Evolutionary conservation across 192 early-diverging fungal species (phyloP), one percentile per base, ranked within the genome.

Genomic region (Coemansia sp.): DNA sequence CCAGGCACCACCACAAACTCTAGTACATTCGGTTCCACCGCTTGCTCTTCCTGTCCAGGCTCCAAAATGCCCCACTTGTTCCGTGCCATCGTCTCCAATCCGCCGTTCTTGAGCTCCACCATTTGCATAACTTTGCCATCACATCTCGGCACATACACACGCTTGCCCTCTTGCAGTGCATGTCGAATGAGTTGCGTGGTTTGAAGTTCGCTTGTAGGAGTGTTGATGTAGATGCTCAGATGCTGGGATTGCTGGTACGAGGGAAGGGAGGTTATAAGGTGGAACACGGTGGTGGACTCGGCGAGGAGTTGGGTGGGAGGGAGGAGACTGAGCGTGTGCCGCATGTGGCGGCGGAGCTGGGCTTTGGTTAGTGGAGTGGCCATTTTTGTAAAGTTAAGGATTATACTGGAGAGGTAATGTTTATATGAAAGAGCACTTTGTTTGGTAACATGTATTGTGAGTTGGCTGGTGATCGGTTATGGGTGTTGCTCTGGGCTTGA

Each of bases 1-100:
- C 79, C 79, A 0, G 79, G 79, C 1, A 82, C 73, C 27, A 75
- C 55, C 16, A 81, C 43, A 61, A 81, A 75, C 12, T 81, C 78
- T 21, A 81, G 22, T 2, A 50, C 0, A 9, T 3, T 6, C 0
- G 78, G 72, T 5, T 81, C 72, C 27, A 69, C 78, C 0, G 58
- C 37, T n/a, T 9, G 51, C 0, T 51, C 10, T 0, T 62, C 52
- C 38, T 4, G 2, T 3, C 27, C 10, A 1, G 78, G 78, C 21
- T 75, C 78, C 17, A 57, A 64, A 56, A 81, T 81, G 29, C 78
- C 78, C 78, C 78, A 81, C 22, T 27, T 52, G 50, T 74, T 74
- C 25, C 7, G 12, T 0, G 23, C 16, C 23, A 75, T 35, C 0
- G 19, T 6, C 4, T 38, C 56, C 21, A 81, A 45, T 3, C 62